Base-by-base conservation (phyloP, 139 green algal genomes). In the Trebouxia sp. region DNA sequence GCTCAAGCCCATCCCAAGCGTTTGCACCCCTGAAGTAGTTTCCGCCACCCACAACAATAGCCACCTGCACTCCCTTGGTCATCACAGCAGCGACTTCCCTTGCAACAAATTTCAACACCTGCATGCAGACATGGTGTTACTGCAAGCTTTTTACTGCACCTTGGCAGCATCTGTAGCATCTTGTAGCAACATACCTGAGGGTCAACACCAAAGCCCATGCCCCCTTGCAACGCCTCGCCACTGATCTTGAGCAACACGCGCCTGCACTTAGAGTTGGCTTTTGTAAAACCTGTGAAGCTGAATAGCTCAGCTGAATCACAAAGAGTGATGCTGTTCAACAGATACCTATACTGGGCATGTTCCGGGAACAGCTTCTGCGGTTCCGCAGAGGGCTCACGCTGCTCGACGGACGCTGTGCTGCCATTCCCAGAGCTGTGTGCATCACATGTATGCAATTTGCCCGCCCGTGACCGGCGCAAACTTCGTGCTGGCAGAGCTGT, bases 1-100 rank as follows among this genome's bases (percentile, higher is more conserved):
- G 88, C 65, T 99, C 97, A 65, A 98, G 85, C 4, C 90, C 92
- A 30, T 91, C 87, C 85, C 92, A 94, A 14, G 90, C 90, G 42
- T 91, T 88, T 9, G 89, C 89, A 7, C 97, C 97, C 20, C 97
- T 88, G 84, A 98, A 99, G 85, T 97, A 99, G 87, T 99, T 99
- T 48, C 91, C 89, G 28, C 92, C 97, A 28, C 97, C 97, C n/a
- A 99, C 96, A 7, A 98, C 95, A 3, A 99, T 89, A 11, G 96
- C 92, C 26, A 98, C 87, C 81, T 95, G 70, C 41, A 97, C 79
- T 41, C 93, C 91, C 17, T 83, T 62, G 7, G 77, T 38, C 8
- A 82, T 78, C 26, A 89, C 91, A 58, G 87, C 82, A 11, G 88
- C 89, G 45, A 99, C 92, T 85, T 99, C 95, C 20, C 87, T 80